Percentiles rank a stretch among this genome's conserved stretches.
These are phyloP conservation scores for Ophiostoma sp. DNA, from an alignment of 2,329 filamentous ascomycete species.

Conservation along the genomic window DNA sequence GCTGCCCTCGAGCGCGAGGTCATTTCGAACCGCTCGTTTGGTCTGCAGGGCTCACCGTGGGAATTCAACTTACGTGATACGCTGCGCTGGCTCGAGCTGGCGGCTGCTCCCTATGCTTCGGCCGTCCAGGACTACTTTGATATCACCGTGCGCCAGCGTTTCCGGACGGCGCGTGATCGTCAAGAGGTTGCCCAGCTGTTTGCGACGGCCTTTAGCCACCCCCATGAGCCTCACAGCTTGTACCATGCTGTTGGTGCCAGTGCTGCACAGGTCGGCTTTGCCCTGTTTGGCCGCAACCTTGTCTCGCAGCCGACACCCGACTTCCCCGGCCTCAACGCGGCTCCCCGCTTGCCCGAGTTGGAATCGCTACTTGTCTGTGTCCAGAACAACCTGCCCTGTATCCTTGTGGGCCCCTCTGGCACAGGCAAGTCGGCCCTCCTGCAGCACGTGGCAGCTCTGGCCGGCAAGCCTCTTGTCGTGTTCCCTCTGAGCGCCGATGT, in stretches of 20 bases:
- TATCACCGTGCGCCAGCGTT: conserved; percentile 82
- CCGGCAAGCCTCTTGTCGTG: conserved; percentile 73
- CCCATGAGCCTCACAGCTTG: conserved; percentile 60
- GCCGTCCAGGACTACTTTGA: conserved; percentile 71
- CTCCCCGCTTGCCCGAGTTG: conserved; percentile 66
- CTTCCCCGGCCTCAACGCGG: conserved; percentile 52
- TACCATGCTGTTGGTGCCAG: conserved; percentile 67
- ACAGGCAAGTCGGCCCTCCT: conserved; percentile 84
- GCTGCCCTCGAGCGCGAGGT: conserved; percentile 74
- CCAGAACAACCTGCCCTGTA: conserved; percentile 82
- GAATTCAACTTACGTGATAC: conserved; percentile 94
- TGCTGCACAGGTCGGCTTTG: conserved; percentile 78
- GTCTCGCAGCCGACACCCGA: conserved; percentile 50
- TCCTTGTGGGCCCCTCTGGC: conserved; percentile 81
- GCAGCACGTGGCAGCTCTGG: conserved; percentile 74
- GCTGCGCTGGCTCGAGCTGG: conserved; percentile 78
- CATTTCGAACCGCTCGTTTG: conserved; percentile 58
- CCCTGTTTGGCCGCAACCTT: conserved; percentile 63
- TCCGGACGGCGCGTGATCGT: conserved; percentile 71
- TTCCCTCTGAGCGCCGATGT: conserved; percentile 93
- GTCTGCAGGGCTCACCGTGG: conserved; percentile 75
- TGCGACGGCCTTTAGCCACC: conserved; percentile 57
- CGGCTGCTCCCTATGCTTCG: conserved; percentile 36
- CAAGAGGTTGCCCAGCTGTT: conserved; percentile 67
- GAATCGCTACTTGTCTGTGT: conserved; percentile 88